phyloP scores from a whole-genome alignment of 768 basidiomycete species.

The Lanmaoa rubissima region DNA sequence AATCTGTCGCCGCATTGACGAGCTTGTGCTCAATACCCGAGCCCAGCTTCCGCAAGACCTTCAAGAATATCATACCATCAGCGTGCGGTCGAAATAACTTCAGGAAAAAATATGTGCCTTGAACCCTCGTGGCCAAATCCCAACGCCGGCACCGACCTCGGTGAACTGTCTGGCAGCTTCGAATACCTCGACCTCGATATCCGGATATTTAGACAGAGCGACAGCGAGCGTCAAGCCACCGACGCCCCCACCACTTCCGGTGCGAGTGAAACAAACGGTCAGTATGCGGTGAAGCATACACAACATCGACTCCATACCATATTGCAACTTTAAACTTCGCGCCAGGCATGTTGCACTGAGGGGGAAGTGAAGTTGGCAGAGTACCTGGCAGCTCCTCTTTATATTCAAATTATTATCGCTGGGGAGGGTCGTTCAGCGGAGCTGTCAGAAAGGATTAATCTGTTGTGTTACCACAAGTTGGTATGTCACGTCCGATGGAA shows the following conservation, averaged over 20 bases:
- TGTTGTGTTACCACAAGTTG: not conserved
- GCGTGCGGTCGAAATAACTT: not conserved
- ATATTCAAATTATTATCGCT: not conserved
- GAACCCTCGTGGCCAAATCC: conserved; percentile 38
- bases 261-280: not conserved
- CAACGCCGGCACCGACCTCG: conserved; percentile 64
- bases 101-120: conserved; percentile 15
- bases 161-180: conserved; percentile 49
- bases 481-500: conserved; percentile 21
- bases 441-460: not conserved
- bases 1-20: conserved; percentile 18
- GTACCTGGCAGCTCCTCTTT: not conserved
- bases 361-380: not conserved
- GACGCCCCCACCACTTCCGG: conserved; percentile 41
- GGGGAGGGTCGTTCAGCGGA: not conserved
- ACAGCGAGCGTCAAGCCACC: conserved; percentile 40
- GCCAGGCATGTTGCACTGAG: conserved; percentile 9
- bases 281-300: not conserved
- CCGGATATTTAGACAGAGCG: conserved; percentile 39
- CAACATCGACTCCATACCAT: conserved; percentile 16
- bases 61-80: not conserved
- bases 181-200: conserved; percentile 56
- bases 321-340: conserved; percentile 30
- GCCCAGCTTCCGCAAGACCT: conserved; percentile 27
- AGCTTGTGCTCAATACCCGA: conserved; percentile 17